Evolutionary conservation across 805 yeast species (phyloP).

Genomic region (Pichia rugopelliculosa): DNA sequence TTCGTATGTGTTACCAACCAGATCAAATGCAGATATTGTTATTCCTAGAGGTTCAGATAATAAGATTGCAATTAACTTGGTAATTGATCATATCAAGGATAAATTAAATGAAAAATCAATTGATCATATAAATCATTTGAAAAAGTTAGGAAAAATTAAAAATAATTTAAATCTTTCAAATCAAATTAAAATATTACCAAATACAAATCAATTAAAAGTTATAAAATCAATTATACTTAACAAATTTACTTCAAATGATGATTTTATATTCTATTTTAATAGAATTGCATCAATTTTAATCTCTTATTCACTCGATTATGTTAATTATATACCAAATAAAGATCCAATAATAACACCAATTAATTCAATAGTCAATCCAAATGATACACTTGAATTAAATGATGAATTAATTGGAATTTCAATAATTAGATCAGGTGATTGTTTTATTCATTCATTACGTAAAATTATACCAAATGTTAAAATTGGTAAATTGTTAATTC

Average conservation of each 20-base stretch:
- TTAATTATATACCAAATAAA: slow-evolving; percentile 29
- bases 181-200: slow-evolving; percentile 34
- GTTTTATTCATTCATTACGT: slow-evolving; percentile 74
- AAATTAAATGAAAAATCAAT: slow-evolving; percentile 60
- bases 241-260: slow-evolving; percentile 51
- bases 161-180: slow-evolving; percentile 26
- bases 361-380: slow-evolving; percentile 17
- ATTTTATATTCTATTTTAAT: slow-evolving; percentile 81
- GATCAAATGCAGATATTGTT: slow-evolving; percentile 74
- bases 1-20: slow-evolving; percentile 63
- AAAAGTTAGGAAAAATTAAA: slow-evolving; percentile 41
- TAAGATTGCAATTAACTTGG: slow-evolving; percentile 66
- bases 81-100: slow-evolving; percentile 70
- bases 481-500: slow-evolving; percentile 79
- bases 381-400: slow-evolving; percentile 26
- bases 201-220: slow-evolving; percentile 61
- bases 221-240: slow-evolving; percentile 65
- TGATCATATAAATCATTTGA: slow-evolving; percentile 58
- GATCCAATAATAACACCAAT: slow-evolving; percentile 35
- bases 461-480: slow-evolving; percentile 70
- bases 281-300: slow-evolving; percentile 69
- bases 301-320: slow-evolving; percentile 56
- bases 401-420: slow-evolving; percentile 64
- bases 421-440: slow-evolving; percentile 86
- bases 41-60: slow-evolving; percentile 91